Conservation (phyloP, 805 yeast species). For the Saccharomyces cerevisiae region DNA sequence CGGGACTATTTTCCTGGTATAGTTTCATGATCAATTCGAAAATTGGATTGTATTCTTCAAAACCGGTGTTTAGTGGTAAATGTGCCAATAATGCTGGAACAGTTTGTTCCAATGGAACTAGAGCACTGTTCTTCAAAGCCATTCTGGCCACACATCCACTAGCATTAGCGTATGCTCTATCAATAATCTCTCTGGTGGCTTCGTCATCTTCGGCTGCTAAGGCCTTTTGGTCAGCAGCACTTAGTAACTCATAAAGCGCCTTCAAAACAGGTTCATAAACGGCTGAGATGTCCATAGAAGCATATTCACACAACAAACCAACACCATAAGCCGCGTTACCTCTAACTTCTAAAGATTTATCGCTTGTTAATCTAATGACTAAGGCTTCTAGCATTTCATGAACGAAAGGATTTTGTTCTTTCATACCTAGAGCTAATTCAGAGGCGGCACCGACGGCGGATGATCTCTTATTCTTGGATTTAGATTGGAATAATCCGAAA, state of each 20-base stretch:
- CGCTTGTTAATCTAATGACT: conserved; percentile 58
- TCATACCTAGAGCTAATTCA: conserved; percentile 74
- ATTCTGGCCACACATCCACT: conserved; percentile 95
- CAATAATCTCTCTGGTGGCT: conserved; percentile 68
- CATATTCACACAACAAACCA: conserved; percentile 57
- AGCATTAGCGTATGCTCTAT: conserved; percentile 85
- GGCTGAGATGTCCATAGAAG: conserved; percentile 47
- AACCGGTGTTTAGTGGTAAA: conserved; percentile 80
- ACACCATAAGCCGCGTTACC: conserved; percentile 95
- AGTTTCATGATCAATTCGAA: conserved; percentile 67
- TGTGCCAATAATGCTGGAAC: conserved; percentile 66
- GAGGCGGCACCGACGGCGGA: conserved; percentile 85
- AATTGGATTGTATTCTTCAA: conserved; percentile 88
- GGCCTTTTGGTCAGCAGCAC: conserved; percentile 70
- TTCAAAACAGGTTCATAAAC: conserved; percentile 62
- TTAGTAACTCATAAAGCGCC: conserved; percentile 61
- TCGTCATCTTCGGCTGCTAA: conserved; percentile 48
- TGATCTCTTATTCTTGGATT: conserved; percentile 67
- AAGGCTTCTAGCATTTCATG: conserved; percentile 66
- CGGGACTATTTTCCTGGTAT: conserved; percentile 53
- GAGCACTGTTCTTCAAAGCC: conserved; percentile 60
- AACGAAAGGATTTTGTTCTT: conserved; percentile 53
- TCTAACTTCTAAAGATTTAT: conserved; percentile 77
- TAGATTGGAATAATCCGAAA: conserved; percentile 47
- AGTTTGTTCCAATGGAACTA: conserved; percentile 71